phyloP scores from a whole-genome alignment of 176 grass and related monocot genomes.

The Sorghum bicolor region Sorghum_bicolor_NCBIv3 NC_012878.2:55012001-55012500 shows the following conservation, averaged over 20 bases:
- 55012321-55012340: constrained; percentile 87
- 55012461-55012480: constrained; percentile 20
- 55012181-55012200: constrained; percentile 49
- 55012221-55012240: constrained; percentile 49
- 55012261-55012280: constrained; percentile 78
- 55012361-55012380: constrained; percentile 86
- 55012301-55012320: constrained; percentile 99
- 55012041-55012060: constrained; percentile 99
- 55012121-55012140: constrained; percentile 48
- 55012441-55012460: constrained; percentile 52
- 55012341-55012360: constrained; percentile 80
- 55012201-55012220: constrained; percentile 36
- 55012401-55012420: constrained; percentile 45
- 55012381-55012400: constrained; percentile 71
- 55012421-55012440: constrained; percentile 24
- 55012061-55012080: constrained; percentile 97
- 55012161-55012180: constrained; percentile 60
- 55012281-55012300: constrained; percentile 91
- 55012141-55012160: constrained; percentile 55
- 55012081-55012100: constrained; percentile 79
- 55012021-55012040: constrained; percentile 12
- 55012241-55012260: constrained; percentile 38
- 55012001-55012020: constrained; percentile 3
- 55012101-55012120: constrained; percentile 43
- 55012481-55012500: constrained; percentile 5